Base-by-base conservation (phyloP, 2,329 filamentous ascomycete species). In the Anthostomella pinea region DNA sequence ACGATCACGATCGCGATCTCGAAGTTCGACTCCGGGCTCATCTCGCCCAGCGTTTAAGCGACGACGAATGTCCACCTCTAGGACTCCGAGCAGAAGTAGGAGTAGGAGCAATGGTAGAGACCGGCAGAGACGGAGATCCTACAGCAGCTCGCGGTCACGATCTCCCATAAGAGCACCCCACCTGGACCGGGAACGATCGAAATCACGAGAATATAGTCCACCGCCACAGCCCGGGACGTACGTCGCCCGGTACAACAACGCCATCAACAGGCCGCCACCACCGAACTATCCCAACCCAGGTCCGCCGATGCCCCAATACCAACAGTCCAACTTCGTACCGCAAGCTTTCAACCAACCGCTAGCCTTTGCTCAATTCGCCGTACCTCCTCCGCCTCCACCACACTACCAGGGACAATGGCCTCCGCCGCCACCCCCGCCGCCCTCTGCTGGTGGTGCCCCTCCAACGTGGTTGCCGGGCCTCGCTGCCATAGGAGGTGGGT, bases 11-110 rank as follows among this genome's bases (percentile, higher is more conserved):
- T 49, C 45, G 8, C 38, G 17, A 14, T 42, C 46, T 9, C 54
- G 50, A 16, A 64, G 56, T 42, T 53, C 55, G 3, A 65, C 63
- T 34, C 57, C 60, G 30, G 61, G 54, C 35, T 57, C 58, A 8
- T 59, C 57, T 3, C 59, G 57, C 2, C 65, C 65, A 0, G 58
- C 60, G 3, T 64, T 62, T 34, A 70, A 70, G 44, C 57, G 65
- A 27, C 58, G 59, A 14, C 60, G 67, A 2, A 41, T 65, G n/a
- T 66, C 66, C 13, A 40, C 45, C 8, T 66, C 66, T 3, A 53
- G 47, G 5, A 58, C 54, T 28, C 50, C 50, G 2, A 58, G 48
- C 27, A 49, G 56, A 17, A 65, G 60, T 37, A 52, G 52, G 15
- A 65, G 59, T 24, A 53, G 52, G 21, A 60, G 53, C 35, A 43